Base-by-base conservation (phyloP, 164 flowering plant species). In the Piper betle region DNA sequence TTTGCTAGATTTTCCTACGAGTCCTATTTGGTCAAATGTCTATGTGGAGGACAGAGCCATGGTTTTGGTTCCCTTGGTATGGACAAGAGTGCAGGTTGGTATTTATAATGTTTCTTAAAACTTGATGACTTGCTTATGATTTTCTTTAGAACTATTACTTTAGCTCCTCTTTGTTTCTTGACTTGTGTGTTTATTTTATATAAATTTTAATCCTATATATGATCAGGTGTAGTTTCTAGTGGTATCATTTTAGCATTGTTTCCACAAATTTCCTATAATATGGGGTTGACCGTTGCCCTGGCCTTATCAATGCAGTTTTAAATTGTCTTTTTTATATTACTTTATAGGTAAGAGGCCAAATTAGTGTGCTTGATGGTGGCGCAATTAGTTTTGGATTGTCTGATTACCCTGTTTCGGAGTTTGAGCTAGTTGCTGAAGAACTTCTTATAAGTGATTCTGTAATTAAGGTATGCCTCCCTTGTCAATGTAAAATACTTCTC, bases 341-440 rank as follows among this genome's bases (percentile, higher is more conserved):
- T 46, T 15, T 15, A 2, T 46, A 91, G 97, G 95, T 91, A 59
- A 85, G 95, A 78, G 96, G 98, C 57, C 94, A 91, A 71, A 76
- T 91, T 63, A 83, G 88, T 62, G 59, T 91, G 59, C 84, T 80
- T 39, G 67, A 76, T 77, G 84, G 86, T 48, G 81, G 92, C 72
- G 76, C 80, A 74, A 75, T 91, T 70, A 73, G 78, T 64, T 91
- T 91, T 77, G 98, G 95, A n/a, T 74, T 91, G 68, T 81, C 87
- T 11, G 72, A 78, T 10, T 80, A 67, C 68, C 88, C 92, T 53
- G 75, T 84, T 48, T 91, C 98, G 54, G 96, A 91, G 72, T 91
- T 88, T 79, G 98, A 91, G 78, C 85, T 91, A 68, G 87, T 91
- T 59, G 98, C 98, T 4, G 98, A 91, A 74, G 98, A 91, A 72